Percentiles rank a stretch among this genome's conserved stretches.
Evolutionary conservation across 371 early-diverging fungal species (phyloP).

Genomic region (Smittium culicis): DNA sequence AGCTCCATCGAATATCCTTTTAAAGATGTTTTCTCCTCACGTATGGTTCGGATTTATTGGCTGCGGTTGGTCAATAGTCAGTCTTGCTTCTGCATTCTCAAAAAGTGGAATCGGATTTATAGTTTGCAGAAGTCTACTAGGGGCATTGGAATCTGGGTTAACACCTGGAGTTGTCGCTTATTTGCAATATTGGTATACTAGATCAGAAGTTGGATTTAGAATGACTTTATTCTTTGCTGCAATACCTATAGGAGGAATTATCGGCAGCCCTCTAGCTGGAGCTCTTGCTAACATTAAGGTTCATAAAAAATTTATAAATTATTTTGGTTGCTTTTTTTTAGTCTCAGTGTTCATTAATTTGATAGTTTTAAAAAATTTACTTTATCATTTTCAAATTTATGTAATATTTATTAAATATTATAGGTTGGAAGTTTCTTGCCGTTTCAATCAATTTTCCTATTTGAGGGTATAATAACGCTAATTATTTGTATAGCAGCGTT

Average conservation of each 20-base stretch:
- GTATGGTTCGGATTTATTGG: constrained; percentile 57
- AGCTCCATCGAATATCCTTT: constrained; percentile 43
- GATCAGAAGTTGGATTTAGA: constrained; percentile 47
- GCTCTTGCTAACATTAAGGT: constrained; percentile 4
- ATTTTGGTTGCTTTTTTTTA: too few species aligned
- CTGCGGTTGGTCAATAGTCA: constrained; percentile 42
- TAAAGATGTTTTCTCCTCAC: constrained; percentile 46
- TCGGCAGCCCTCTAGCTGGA: constrained; percentile 24
- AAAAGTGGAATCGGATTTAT: constrained; percentile 16
- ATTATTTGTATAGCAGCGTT: constrained; percentile 23
- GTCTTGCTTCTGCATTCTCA: constrained; percentile 30
- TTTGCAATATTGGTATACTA: constrained; percentile 34
- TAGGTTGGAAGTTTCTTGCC: not conserved
- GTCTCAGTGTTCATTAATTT: too few species aligned
- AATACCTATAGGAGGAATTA: constrained; percentile 23
- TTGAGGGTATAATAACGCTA: constrained; percentile 35
- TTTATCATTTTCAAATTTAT: too few species aligned
- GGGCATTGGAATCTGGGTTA: constrained; percentile 20
- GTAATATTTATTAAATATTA: not conserved
- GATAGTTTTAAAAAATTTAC: too few species aligned
- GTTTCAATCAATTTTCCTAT: constrained; percentile 48
- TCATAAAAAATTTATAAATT: too few species aligned
- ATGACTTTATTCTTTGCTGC: constrained; percentile 32
- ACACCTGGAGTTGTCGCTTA: not conserved
- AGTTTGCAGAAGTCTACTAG: constrained; percentile 43